A percentile compares a stretch with the other conserved stretches of the same genome.
phyloP scores from a whole-genome alignment of 2,329 filamentous ascomycete species.

The Achaetomium macrosporum region DNA sequence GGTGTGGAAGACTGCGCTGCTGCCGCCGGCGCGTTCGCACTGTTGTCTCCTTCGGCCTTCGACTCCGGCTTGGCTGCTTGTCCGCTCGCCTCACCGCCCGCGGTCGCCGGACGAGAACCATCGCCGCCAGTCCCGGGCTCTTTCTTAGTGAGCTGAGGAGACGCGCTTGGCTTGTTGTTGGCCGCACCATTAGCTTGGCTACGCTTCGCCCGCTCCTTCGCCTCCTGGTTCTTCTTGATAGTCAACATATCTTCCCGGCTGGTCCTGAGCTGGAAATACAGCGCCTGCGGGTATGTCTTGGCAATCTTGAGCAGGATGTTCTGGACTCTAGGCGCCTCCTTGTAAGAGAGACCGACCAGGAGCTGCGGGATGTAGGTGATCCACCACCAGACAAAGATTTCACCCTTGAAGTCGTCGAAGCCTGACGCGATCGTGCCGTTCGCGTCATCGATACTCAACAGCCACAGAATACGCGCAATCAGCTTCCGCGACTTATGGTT shows the following conservation, averaged over 20 bases:
- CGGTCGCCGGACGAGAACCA: constrained; percentile 46
- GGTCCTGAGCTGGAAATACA: constrained; percentile 93
- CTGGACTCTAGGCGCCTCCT: constrained; percentile 82
- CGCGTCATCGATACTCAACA: constrained; percentile 86
- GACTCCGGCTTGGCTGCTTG: constrained; percentile 41
- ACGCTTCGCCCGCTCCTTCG: constrained; percentile 53
- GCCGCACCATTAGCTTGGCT: constrained; percentile 37
- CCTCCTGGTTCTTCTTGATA: constrained; percentile 84
- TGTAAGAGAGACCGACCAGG: constrained; percentile 82
- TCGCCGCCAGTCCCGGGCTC: constrained; percentile 38
- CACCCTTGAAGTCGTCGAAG: constrained; percentile 95
- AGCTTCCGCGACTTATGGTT: constrained; percentile 93
- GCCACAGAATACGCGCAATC: constrained; percentile 87
- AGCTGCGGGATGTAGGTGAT: constrained; percentile 98
- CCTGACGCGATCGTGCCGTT: constrained; percentile 77
- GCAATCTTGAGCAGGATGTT: constrained; percentile 87
- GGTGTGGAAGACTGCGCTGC: constrained; percentile 18
- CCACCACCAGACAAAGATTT: constrained; percentile 99
- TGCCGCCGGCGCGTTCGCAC: constrained; percentile 20
- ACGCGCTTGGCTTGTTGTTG: constrained; percentile 41
- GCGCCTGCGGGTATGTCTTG: constrained; percentile 87
- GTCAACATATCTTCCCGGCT: constrained; percentile 88
- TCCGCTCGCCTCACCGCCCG: constrained; percentile 39
- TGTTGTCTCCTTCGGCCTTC: constrained; percentile 14
- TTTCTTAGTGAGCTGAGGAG: constrained; percentile 48